Conservation (phyloP, 2,329 filamentous ascomycete species). For the Talaromyces islandicus region DNA sequence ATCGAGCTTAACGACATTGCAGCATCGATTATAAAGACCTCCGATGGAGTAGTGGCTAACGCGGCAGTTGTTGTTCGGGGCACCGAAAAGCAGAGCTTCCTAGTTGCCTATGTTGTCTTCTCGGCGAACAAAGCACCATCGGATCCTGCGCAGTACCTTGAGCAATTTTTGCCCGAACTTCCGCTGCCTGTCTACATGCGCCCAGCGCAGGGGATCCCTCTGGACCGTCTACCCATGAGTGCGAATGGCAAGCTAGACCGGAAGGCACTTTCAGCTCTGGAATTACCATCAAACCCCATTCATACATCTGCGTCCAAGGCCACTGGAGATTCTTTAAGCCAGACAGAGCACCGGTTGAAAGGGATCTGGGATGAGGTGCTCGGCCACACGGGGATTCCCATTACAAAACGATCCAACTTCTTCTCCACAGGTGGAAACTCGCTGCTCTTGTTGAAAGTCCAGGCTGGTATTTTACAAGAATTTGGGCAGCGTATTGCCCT, state of each 20-base stretch:
- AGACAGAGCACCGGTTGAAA: neutral
- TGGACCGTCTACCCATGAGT: conserved; percentile 21
- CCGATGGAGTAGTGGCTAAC: conserved; percentile 11
- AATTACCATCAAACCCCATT: conserved; percentile 30
- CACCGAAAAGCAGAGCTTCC: neutral
- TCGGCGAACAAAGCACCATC: neutral
- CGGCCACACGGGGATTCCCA: neutral
- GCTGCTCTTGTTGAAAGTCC: conserved; percentile 14
- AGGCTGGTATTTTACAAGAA: too few species aligned
- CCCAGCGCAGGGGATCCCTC: conserved; percentile 23
- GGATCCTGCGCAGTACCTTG: conserved; percentile 13
- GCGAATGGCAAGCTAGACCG: conserved; percentile 25
- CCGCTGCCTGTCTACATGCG: conserved; percentile 28
- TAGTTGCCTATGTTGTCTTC: conserved; percentile 1
- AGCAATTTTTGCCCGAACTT: conserved; percentile 22
- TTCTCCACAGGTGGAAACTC: too few species aligned
- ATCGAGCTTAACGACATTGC: conserved; percentile 46
- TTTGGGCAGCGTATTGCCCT: too few species aligned
- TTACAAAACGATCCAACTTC: too few species aligned
- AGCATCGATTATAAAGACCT: conserved; percentile 20
- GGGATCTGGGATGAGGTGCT: conserved; percentile 18
- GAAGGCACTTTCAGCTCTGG: neutral
- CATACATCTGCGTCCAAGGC: neutral
- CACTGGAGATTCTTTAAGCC: conserved; percentile 9
- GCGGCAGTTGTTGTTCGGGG: neutral